Conservation (phyloP, 1,284 basidiomycete species). For the Trametes polyzona region DNA sequence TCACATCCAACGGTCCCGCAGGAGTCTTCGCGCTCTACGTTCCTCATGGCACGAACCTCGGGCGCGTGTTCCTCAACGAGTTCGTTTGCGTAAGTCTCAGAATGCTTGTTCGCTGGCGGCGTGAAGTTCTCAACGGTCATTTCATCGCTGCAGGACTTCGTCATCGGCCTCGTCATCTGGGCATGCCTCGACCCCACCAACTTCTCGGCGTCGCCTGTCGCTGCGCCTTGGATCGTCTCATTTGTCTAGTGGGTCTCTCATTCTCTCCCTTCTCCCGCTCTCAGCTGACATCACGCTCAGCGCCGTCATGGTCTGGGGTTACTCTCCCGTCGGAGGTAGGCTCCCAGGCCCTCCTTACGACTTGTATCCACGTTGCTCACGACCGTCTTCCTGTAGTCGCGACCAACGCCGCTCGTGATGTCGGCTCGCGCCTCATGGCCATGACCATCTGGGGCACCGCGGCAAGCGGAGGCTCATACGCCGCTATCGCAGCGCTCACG, state of each 20-base stretch:
- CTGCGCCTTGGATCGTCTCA: slow-evolving; percentile 55
- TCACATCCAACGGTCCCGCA: slow-evolving; percentile 62
- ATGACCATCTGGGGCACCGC: slow-evolving; percentile 60
- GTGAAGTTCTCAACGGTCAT: slow-evolving; percentile 9
- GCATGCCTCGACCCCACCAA: slow-evolving; percentile 66
- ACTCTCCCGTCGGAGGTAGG: slow-evolving; percentile 53
- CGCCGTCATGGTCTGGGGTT: slow-evolving; percentile 62
- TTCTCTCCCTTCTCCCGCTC: background rate
- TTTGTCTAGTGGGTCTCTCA: slow-evolving; percentile 54
- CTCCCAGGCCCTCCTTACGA: too few species aligned
- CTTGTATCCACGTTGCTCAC: background rate
- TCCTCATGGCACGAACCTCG: slow-evolving; percentile 51
- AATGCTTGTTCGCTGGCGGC: background rate
- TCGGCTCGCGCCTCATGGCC: slow-evolving; percentile 63
- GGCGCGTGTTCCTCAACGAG: slow-evolving; percentile 66
- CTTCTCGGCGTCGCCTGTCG: slow-evolving; percentile 54
- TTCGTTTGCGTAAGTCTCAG: slow-evolving; percentile 57
- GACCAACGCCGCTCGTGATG: slow-evolving; percentile 67
- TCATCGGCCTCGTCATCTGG: slow-evolving; percentile 64
- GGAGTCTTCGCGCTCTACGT: slow-evolving; percentile 65
- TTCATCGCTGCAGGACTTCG: slow-evolving; percentile 54
- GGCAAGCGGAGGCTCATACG: slow-evolving; percentile 60
- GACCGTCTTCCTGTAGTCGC: slow-evolving; percentile 44
- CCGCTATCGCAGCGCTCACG: slow-evolving; percentile 65
- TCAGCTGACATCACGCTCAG: slow-evolving; percentile 35